Conservation (phyloP, 2,329 filamentous ascomycete species). For the Cryphonectria japonica region DNA sequence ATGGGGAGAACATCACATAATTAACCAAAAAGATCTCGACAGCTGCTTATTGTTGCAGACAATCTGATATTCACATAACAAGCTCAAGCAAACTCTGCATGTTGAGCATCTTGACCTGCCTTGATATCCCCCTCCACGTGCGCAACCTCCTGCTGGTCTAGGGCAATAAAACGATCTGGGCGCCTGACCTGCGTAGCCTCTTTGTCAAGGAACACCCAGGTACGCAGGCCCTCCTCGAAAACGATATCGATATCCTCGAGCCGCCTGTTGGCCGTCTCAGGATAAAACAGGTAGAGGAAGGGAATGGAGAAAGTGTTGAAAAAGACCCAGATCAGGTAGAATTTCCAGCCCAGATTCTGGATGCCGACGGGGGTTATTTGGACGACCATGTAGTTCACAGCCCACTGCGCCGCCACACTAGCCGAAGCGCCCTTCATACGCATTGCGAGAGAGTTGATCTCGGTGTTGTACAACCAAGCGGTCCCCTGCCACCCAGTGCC, state of each 20-base stretch:
- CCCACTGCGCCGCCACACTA: slow-evolving; percentile 37
- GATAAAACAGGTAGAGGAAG: slow-evolving; percentile 53
- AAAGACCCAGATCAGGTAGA: slow-evolving; percentile 38
- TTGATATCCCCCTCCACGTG: neutral
- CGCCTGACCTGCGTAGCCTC: neutral
- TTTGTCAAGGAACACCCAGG: neutral
- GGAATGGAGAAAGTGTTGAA: slow-evolving; percentile 50
- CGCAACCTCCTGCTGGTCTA: neutral
- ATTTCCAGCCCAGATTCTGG: slow-evolving; percentile 53
- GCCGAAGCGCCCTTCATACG: slow-evolving; percentile 44
- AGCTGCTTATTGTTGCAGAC: too few relatives aligned
- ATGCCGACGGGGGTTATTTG: slow-evolving; percentile 43
- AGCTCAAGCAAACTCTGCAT: neutral
- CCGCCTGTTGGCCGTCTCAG: slow-evolving; percentile 42
- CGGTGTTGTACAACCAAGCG: slow-evolving; percentile 48
- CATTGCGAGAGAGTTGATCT: slow-evolving; percentile 47
- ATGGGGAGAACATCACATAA: too few relatives aligned
- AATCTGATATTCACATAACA: neutral
- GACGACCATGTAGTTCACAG: slow-evolving; percentile 40
- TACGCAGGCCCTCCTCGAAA: neutral
- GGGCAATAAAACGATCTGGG: neutral
- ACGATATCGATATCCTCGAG: neutral
- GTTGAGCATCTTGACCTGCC: neutral
- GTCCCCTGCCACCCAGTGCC: slow-evolving; percentile 41
- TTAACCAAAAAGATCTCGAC: too few relatives aligned